These are phyloP conservation scores for Diaporthe longicolla DNA, from an alignment of 2,329 filamentous ascomycete genomes.

Conservation along the genomic window DNA sequence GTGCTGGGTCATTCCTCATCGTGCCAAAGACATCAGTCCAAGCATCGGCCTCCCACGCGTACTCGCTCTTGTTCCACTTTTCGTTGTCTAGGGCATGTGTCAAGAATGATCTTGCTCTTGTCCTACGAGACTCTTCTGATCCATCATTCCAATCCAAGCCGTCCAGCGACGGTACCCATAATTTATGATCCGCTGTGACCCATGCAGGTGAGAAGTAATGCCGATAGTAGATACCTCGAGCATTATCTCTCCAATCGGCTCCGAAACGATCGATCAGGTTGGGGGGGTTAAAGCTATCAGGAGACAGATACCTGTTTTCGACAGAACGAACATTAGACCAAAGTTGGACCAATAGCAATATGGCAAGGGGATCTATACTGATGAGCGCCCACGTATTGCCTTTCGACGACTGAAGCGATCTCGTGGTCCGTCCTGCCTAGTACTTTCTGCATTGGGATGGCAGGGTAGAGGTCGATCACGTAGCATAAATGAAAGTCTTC, in stretches of 20 bases:
- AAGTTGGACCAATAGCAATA: background rate
- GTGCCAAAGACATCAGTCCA: background rate
- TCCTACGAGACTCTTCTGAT: background rate
- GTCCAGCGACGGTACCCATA: background rate
- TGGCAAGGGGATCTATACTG: background rate
- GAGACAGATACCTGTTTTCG: background rate
- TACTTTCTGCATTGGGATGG: background rate
- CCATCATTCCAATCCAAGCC: background rate
- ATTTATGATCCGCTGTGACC: background rate
- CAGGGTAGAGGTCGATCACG: background rate
- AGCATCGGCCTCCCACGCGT: background rate
- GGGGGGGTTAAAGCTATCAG: background rate
- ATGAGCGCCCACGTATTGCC: background rate
- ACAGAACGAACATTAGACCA: background rate
- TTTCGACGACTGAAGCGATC: background rate
- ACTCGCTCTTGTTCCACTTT: slow-evolving; percentile 1
- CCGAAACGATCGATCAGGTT: background rate
- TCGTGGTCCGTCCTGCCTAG: background rate
- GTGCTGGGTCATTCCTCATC: background rate
- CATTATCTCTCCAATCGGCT: background rate
- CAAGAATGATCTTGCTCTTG: background rate
- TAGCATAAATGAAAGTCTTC: background rate
- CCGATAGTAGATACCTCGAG: slow-evolving; percentile 4
- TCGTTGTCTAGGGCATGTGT: background rate
- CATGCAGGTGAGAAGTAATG: slow-evolving; percentile 3